These are phyloP conservation scores for Medicago truncatula DNA, from an alignment of 306 rosid species.

Conservation along the genomic window DNA sequence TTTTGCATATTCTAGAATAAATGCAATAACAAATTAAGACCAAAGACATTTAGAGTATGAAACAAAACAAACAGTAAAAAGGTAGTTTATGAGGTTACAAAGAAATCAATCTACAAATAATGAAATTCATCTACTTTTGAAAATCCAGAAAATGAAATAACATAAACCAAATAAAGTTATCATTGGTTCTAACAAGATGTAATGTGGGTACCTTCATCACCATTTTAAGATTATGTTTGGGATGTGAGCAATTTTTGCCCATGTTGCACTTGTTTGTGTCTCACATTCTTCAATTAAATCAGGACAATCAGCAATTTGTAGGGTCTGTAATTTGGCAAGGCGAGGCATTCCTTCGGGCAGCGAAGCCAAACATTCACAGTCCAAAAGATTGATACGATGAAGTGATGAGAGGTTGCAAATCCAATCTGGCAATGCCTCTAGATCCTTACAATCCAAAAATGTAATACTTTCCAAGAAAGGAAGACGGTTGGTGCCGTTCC, in stretches of 20 bases:
- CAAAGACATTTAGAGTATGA: too few species aligned
- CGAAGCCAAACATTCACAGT: not conserved
- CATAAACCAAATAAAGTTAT: not conserved
- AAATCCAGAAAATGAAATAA: not conserved
- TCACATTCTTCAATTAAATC: not conserved
- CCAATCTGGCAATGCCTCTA: not conserved
- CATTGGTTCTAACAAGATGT: not conserved
- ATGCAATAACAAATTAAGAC: too few species aligned
- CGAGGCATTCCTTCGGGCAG: not conserved
- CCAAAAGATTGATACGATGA: fast-evolving
- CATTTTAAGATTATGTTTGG: not conserved
- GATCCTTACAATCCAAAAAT: not conserved
- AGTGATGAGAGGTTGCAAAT: not conserved
- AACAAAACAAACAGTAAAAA: too few species aligned
- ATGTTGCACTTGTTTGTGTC: not conserved
- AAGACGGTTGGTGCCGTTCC: not conserved
- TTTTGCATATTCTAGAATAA: too few species aligned
- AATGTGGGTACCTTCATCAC: not conserved
- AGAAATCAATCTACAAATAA: too few species aligned
- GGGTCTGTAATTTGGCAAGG: not conserved
- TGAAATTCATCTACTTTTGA: not conserved
- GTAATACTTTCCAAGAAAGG: not conserved
- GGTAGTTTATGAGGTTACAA: too few species aligned
- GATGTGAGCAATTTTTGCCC: not conserved
- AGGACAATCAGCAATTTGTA: not conserved